Conservation (phyloP, 768 basidiomycete genomes). For the Hemileccinum rubropunctum region DNA sequence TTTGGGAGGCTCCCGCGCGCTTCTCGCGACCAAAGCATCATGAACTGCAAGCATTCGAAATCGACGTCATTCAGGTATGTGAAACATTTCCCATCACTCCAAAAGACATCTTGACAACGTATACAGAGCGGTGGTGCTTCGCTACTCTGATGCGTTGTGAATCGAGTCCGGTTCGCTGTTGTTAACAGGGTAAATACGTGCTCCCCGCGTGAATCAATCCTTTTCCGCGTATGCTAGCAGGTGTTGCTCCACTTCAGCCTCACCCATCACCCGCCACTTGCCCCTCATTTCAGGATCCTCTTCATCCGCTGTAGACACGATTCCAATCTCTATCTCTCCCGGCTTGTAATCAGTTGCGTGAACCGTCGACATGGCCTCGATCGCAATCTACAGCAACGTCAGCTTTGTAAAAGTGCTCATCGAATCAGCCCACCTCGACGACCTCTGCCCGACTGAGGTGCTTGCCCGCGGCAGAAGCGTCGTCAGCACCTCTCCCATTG, state of each 20-base stretch:
- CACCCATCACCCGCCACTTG: slow-evolving; percentile 74
- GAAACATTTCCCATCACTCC: background rate
- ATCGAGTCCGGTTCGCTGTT: background rate
- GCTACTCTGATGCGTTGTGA: slow-evolving; percentile 32
- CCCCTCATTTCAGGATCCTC: slow-evolving; percentile 73
- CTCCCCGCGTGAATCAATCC: slow-evolving; percentile 47
- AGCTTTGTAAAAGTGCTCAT: background rate
- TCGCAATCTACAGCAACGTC: slow-evolving; percentile 64
- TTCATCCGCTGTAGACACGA: slow-evolving; percentile 74
- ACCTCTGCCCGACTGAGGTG: slow-evolving; percentile 73
- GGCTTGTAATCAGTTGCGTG: slow-evolving; percentile 96
- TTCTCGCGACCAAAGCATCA: slow-evolving; percentile 53
- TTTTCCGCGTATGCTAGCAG: slow-evolving; percentile 87
- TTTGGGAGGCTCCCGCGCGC: slow-evolving; percentile 66
- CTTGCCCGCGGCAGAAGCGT: slow-evolving; percentile 73
- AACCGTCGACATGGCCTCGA: slow-evolving; percentile 91
- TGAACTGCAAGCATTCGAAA: slow-evolving; percentile 54
- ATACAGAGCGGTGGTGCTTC: slow-evolving; percentile 66
- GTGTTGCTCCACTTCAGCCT: slow-evolving; percentile 75
- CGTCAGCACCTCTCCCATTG: slow-evolving; percentile 72
- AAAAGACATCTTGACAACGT: slow-evolving; percentile 1
- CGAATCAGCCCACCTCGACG: slow-evolving; percentile 68
- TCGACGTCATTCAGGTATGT: slow-evolving; percentile 64
- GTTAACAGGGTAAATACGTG: slow-evolving; percentile 3
- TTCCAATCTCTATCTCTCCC: slow-evolving; percentile 93